Conservation (phyloP, 495 filamentous ascomycete species). For the Podospora comata region DNA sequence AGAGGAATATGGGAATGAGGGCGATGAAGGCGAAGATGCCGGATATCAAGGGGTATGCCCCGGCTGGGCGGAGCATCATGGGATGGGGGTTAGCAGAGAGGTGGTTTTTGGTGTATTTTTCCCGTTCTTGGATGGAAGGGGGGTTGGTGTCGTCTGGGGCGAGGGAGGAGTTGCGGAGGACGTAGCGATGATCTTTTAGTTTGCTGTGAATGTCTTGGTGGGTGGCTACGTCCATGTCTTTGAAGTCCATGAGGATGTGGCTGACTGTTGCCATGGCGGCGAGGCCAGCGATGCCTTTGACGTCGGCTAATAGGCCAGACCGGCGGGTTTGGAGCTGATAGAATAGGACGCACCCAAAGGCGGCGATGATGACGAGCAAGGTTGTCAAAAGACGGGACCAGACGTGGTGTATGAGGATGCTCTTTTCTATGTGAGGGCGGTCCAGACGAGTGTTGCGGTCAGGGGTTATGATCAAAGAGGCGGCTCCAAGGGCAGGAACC, state of each 20-base stretch:
- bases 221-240: slow-evolving; percentile 63
- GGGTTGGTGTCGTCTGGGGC: slow-evolving; percentile 44
- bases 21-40: slow-evolving; percentile 48
- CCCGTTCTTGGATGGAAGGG: slow-evolving; percentile 31
- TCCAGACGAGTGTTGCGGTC: slow-evolving; percentile 34
- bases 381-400: slow-evolving; percentile 60
- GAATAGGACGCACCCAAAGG: slow-evolving; percentile 55
- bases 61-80: slow-evolving; percentile 59
- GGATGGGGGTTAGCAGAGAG: slow-evolving; percentile 61
- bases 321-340: slow-evolving; percentile 56
- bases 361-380: slow-evolving; percentile 50
- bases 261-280: slow-evolving; percentile 68
- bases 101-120: slow-evolving; percentile 39
- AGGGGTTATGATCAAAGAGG: slow-evolving; percentile 53
- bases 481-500: slow-evolving; percentile 60
- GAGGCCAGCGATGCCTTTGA: slow-evolving; percentile 69
- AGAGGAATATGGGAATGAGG: slow-evolving; percentile 57
- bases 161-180: slow-evolving; percentile 65
- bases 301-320: slow-evolving; percentile 64
- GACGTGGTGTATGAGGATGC: slow-evolving; percentile 51
- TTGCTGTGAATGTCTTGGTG: slow-evolving; percentile 63
- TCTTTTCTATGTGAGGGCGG: slow-evolving; percentile 40
- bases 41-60: slow-evolving; percentile 55
- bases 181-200: slow-evolving; percentile 61
- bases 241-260: slow-evolving; percentile 73